A percentile compares a stretch with the other conserved stretches of the same genome.
These are phyloP conservation scores for Aspergillus floridensis DNA, from an alignment of 2,329 filamentous ascomycete species.

Conservation along the genomic window DNA sequence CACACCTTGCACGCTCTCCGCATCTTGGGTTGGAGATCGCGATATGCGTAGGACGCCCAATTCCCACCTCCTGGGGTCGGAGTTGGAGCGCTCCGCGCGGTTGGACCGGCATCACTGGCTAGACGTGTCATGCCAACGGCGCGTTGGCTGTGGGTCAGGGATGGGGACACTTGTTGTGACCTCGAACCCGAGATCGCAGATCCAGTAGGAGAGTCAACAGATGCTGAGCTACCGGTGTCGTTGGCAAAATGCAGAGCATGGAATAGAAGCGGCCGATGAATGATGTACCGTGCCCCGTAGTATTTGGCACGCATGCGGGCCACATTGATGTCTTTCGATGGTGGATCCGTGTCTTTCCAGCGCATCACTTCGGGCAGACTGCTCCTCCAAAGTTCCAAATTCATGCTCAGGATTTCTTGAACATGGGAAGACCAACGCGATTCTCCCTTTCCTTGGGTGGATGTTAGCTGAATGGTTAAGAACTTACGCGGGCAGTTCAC, in stretches of 20 bases:
- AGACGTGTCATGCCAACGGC: conserved; percentile 32
- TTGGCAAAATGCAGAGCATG: conserved; percentile 54
- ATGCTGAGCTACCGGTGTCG: conserved; percentile 33
- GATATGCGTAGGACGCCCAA: conserved; percentile 12
- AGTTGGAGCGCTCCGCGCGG: conserved; percentile 17
- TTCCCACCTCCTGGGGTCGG: neutral
- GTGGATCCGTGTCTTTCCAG: conserved; percentile 67
- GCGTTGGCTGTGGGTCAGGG: conserved; percentile 29
- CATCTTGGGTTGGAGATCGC: conserved; percentile 43
- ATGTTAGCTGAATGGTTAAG: neutral
- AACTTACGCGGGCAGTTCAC: neutral
- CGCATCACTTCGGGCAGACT: conserved; percentile 52
- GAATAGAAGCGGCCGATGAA: conserved; percentile 74
- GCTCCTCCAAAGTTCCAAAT: conserved; percentile 55
- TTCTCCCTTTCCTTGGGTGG: conserved; percentile 25
- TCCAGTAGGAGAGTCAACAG: conserved; percentile 33
- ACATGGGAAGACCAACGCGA: conserved; percentile 37
- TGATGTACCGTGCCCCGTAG: conserved; percentile 88
- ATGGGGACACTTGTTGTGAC: conserved; percentile 39
- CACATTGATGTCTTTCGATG: conserved; percentile 71
- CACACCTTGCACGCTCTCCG: conserved; percentile 59
- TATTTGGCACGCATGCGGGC: conserved; percentile 90
- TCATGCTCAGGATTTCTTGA: conserved; percentile 44
- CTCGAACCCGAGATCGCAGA: conserved; percentile 27
- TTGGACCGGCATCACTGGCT: conserved; percentile 35